These are phyloP conservation scores for Phyllosticta capitalensis DNA, from an alignment of 2,329 filamentous ascomycete genomes.

Conservation along the genomic window DNA sequence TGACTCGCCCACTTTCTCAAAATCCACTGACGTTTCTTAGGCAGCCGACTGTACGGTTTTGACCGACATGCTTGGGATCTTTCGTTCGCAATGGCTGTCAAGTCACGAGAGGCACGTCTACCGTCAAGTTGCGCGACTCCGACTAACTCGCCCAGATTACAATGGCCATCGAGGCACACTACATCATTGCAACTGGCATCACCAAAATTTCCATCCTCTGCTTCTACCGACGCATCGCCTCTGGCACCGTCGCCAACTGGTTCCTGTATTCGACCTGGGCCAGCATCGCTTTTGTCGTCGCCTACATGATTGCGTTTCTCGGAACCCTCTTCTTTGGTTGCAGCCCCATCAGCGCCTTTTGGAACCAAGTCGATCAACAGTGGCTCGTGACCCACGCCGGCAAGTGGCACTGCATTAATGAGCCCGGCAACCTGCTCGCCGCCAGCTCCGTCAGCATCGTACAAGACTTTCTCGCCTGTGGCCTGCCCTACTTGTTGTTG, in stretches of 20 bases:
- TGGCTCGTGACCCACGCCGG: not conserved
- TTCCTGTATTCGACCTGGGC: constrained; percentile 30
- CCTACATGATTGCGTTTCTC: constrained; percentile 31
- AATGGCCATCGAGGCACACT: constrained; percentile 19
- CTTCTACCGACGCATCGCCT: constrained; percentile 36
- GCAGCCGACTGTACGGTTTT: not conserved
- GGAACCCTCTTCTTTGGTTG: constrained; percentile 29
- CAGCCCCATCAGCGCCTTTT: constrained; percentile 31
- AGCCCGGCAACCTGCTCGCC: constrained; percentile 28
- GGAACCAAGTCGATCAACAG: constrained; percentile 26
- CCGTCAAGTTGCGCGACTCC: not conserved
- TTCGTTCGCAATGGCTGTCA: not conserved
- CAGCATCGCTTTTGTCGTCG: constrained; percentile 29
- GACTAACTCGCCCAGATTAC: constrained; percentile 8
- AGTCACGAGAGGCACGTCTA: not conserved
- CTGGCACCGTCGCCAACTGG: constrained; percentile 22
- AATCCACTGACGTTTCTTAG: not conserved
- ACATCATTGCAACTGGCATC: constrained; percentile 20
- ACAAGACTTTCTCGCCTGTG: constrained; percentile 33
- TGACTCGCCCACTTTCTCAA: not conserved
- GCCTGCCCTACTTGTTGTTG: constrained; percentile 35
- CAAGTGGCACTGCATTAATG: constrained; percentile 24
- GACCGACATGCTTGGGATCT: constrained; percentile 10
- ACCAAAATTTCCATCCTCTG: constrained; percentile 26
- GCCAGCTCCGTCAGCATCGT: constrained; percentile 31